phyloP scores from a whole-genome alignment of 257 asterid genomes.

The Linaria vulgaris region DNA sequence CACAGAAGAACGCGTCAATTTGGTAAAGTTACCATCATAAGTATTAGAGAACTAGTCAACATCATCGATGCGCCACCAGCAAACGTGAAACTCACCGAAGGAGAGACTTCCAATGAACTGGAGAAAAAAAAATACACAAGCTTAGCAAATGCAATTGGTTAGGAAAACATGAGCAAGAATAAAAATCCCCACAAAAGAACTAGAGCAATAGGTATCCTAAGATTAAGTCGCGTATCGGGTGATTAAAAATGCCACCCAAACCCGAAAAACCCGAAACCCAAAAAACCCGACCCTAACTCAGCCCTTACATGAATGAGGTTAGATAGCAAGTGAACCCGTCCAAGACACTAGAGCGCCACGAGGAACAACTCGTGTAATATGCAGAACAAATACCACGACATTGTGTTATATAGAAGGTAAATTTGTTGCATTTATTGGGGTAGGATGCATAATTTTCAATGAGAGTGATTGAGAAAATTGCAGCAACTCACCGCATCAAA shows the following conservation, averaged over 20 bases:
- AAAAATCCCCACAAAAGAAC: conserved; percentile 12
- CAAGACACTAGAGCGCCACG: conserved; percentile 52
- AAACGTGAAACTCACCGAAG: conserved; percentile 71
- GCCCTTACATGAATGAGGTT: conserved; percentile 84
- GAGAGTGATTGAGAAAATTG: background rate
- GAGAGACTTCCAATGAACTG: conserved; percentile 70
- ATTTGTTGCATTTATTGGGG: conserved; percentile 1
- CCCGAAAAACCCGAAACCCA: no score
- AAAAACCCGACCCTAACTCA: no score
- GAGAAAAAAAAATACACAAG: conserved; percentile 11
- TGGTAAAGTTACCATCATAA: no score
- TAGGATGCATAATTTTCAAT: no score
- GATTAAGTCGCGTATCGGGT: no score
- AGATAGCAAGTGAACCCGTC: conserved; percentile 79
- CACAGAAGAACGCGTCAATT: background rate
- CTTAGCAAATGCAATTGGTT: background rate
- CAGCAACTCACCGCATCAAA: conserved; percentile 63
- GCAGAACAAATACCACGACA: conserved; percentile 27
- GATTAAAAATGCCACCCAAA: no score
- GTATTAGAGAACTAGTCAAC: no score
- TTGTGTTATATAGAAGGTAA: background rate
- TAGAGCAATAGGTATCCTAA: no score
- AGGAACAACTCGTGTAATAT: conserved; percentile 69
- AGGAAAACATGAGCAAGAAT: conserved; percentile 14
- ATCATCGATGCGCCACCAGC: conserved; percentile 88